These are phyloP conservation scores for Gonapodya sp. DNA, from an alignment of 192 early-diverging fungal genomes.

Conservation along the genomic window DNA sequence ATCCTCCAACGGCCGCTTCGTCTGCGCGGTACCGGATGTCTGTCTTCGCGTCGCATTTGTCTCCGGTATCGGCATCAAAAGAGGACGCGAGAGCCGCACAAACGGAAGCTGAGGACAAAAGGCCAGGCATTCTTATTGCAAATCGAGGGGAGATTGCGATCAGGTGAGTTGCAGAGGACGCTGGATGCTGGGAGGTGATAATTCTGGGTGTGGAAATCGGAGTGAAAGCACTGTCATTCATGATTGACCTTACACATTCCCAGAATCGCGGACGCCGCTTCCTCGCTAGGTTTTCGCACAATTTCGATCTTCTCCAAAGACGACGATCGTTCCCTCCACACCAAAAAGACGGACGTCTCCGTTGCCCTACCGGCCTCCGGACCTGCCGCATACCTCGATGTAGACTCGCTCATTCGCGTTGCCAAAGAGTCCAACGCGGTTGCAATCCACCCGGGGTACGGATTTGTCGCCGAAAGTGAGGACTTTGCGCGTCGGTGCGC, in stretches of 20 bases:
- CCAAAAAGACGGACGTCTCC: neutral
- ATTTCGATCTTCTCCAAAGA: neutral
- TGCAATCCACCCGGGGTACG: conserved; percentile 4
- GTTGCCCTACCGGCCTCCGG: neutral
- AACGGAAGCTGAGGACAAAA: neutral
- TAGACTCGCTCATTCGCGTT: neutral
- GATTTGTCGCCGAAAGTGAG: neutral
- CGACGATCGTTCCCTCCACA: neutral
- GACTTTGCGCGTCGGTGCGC: neutral
- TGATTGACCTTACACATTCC: neutral
- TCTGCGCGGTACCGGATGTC: neutral
- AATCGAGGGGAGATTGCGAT: conserved; percentile 3
- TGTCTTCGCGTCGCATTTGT: neutral
- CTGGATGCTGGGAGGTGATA: neutral
- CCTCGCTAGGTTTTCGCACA: neutral
- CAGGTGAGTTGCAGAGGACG: neutral
- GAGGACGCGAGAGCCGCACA: neutral
- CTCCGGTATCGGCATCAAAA: neutral
- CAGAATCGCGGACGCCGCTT: neutral
- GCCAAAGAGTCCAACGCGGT: neutral
- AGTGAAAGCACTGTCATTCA: neutral
- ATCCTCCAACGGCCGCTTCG: neutral
- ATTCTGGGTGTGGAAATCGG: no score
- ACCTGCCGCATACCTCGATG: conserved; percentile 5
- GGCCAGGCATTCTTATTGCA: conserved; percentile 3